Percentiles rank a stretch among this genome's conserved stretches.
Conservation (phyloP, 2,329 filamentous ascomycete genomes). For the Teratosphaeria viscida region DNA sequence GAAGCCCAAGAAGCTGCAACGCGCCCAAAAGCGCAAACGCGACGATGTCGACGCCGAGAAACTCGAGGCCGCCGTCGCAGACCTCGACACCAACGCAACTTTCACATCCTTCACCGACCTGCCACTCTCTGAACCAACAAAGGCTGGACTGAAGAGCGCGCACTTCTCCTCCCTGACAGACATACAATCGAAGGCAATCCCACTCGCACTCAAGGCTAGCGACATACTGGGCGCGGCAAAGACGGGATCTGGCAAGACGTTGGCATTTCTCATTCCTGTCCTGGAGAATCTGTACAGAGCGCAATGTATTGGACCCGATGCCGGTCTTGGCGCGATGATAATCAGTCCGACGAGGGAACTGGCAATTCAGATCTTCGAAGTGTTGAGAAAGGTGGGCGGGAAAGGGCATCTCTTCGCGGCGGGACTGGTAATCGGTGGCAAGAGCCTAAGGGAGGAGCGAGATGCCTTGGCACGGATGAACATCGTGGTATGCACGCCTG, state of each 20-base stretch:
- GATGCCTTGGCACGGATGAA: slow-evolving; percentile 86
- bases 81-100: slow-evolving; percentile 45
- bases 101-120: slow-evolving; percentile 69
- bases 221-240: slow-evolving; percentile 93
- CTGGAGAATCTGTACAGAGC: slow-evolving; percentile 84
- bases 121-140: slow-evolving; percentile 73
- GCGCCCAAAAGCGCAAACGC: slow-evolving; percentile 33
- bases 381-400: slow-evolving; percentile 78
- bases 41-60: slow-evolving; percentile 40
- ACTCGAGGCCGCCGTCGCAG: slow-evolving; percentile 33
- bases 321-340: slow-evolving; percentile 79
- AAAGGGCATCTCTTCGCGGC: slow-evolving; percentile 80
- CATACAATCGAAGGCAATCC: slow-evolving; percentile 83
- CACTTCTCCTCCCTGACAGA: slow-evolving; percentile 89
- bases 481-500: slow-evolving; percentile 89
- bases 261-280: slow-evolving; percentile 84
- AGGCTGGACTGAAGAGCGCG: slow-evolving; percentile 67
- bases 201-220: slow-evolving; percentile 68
- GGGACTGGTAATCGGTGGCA: slow-evolving; percentile 86
- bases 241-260: slow-evolving; percentile 88
- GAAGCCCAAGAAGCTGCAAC: slow-evolving; percentile 48
- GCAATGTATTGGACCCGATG: slow-evolving; percentile 80
- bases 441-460: slow-evolving; percentile 77
- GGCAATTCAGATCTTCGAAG: slow-evolving; percentile 93
- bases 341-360: slow-evolving; percentile 91